Evolutionary conservation across 1,284 basidiomycete genomes (phyloP), one percentile per base, ranked within the genome.

Genomic region (Melampsora larici-populina): DNA sequence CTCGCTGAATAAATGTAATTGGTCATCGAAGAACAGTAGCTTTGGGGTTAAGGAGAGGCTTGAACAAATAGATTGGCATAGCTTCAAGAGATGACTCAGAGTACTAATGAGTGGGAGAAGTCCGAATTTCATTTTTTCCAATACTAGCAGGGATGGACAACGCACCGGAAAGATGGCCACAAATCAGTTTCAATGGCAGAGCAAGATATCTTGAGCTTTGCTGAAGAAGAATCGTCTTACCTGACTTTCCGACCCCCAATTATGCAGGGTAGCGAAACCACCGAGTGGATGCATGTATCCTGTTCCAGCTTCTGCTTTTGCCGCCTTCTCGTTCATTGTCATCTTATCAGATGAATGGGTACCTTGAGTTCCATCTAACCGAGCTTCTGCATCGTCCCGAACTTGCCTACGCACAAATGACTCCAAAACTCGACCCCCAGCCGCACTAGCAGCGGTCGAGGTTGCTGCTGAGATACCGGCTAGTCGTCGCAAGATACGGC

Each of bases 301-400:
- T 60, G 55, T 60, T 24, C 11, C 55, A 24, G n/a, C 29, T 24
- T 24, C 8, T 60, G 55, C 55, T 29, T 60, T 21, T 60, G n/a
- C 55, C 29, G 55, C 55, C 55, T 60, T 60, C 29, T 60, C 55
- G 9, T 60, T 15, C 11, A 60, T 60, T 24, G n/a, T 15, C 29
- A 60, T 7, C 21, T 29, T 24, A 15, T 60, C 55, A n/a, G 55
- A 8, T 60, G n/a, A 24, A 60, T 60, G 24, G 24, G n/a, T 24
- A 24, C 29, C 24, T 24, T 24, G 55, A 29, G 55, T 60, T 11
- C 55, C 55, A 9, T 60, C 24, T 29, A 60, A 29, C 29, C 55
- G n/a, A 60, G 55, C 55, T n/a, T 60, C 55, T 60, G 55, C 29
- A 24, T 60, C 55, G 15, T 60, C 21, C 24, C 55, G 55, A 60